Evolutionary conservation across 495 filamentous ascomycete species (phyloP), one percentile per base, ranked within the genome.

Genomic region (Schizothecium vesticola): DNA sequence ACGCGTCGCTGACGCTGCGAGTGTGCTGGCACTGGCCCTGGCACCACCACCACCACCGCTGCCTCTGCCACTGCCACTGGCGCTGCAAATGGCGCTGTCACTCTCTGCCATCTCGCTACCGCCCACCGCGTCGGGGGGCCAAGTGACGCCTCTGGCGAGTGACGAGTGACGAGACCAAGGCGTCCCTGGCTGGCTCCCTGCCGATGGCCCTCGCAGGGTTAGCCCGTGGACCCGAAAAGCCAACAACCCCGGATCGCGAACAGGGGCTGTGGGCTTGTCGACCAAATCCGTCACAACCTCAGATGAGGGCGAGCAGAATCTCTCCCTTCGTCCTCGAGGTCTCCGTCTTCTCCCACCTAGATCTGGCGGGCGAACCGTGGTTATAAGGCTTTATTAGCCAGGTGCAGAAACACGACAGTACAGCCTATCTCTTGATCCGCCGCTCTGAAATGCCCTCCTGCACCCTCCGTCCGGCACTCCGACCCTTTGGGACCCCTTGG

Each of bases 41-140:
- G 16, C 43, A 51, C 43, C 43, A n/a, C 43, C 43, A 51, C 36
- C 36, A 13, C 5, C 2, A 22, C 28, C 24, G 51, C 43, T n/a
- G 13, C 31, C 26, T 29, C 26, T 28, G 31, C 31, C 31, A n/a
- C 36, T 51, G 36, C 36, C 36, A 51, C 43, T 51, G 43, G 43
- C 62, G 66, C 59, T 68, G 69, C 55, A 71, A 69, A 61, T 71
- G 65, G 69, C 61, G 69, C 67, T 58, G 43, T 71, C 66, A 65
- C 56, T 56, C 66, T 62, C 60, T 24, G 26, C 67, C 70, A 74
- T 74, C 65, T 74, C 72, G 72, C 72, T 74, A 74, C 68, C 67
- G 31, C 26, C 51, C 21, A 57, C 29, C 16, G 57, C 61, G 29
- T 56, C 29, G 28, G 56, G 63, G 26, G 63, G 56, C 36, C 62